Base-by-base conservation (phyloP, 148 eudicot species). In the Talinum fruticosum region DNA sequence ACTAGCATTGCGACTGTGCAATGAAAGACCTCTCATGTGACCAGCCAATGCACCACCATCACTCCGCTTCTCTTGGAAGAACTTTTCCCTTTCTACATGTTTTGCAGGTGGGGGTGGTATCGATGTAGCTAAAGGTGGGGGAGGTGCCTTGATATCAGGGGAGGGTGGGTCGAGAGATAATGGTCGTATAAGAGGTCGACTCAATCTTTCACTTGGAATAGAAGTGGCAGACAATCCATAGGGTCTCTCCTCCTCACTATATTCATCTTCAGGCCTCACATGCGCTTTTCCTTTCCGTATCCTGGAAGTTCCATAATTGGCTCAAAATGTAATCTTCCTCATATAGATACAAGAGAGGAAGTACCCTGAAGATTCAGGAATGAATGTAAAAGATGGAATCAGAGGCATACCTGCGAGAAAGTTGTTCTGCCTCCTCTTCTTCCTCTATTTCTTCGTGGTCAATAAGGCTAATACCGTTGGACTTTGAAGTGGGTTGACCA, bases 51-150 rank as follows among this genome's bases (percentile, higher is more conserved):
- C 47, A 68, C 88, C 76, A 26, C 88, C 87, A 76, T 93, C 97
- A 13, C 83, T 74, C 78, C 83, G 89, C 81, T 91, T 93, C 83
- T 91, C 97, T 85, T 91, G 93, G 82, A 96, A 96, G 84, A 93
- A 96, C 66, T 81, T 96, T 83, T 96, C 92, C 64, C 99, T 84
- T 86, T 96, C 99, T 15, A 86, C 79, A 68, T 93, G 99, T 76
- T 93, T 96, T 36, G 99, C 88, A 35, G 99, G 99, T 0, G 99
- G 99, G 36, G 99, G 99, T 26, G 99, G 99, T 79, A 96, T 88
- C 28, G 72, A 75, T 34, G 87, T 86, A 62, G 88, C 85, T 45
- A 62, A 28, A 62, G 66, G 62, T 18, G 88, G 78, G 77, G 82
- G 79, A 51, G 62, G 54, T 33, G 45, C 71, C 75, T 49, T 83